Evolutionary conservation across 352 stramenopile species (phyloP), one percentile per base, ranked within the genome.

Genomic region (Phytophthora nicotianae): DNA sequence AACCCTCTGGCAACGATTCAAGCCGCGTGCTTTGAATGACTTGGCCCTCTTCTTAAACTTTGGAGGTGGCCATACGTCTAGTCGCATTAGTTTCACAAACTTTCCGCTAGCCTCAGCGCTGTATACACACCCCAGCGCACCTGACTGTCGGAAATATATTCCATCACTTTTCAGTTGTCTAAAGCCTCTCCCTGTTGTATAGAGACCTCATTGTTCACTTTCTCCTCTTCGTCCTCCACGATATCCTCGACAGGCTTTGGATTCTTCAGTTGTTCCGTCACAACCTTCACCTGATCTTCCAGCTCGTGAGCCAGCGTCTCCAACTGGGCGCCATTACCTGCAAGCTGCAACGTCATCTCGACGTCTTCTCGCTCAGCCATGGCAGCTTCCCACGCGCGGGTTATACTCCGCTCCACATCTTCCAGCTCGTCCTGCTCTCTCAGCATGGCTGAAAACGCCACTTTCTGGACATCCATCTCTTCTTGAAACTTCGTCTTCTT

Each of bases 321-420:
- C n/a, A 86, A 38, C 24, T 83, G 77, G 5, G 57, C 67, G 14
- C 69, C 77, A 40, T 71, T 76, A 9, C 79, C 79, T 10, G 79
- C 77, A 2, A 93, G 67, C 24, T 75, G 59, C 51, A 91, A 63
- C 14, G 82, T 93, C 68, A 86, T 91, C 58, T 91, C 78, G 0
- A 84, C 83, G 48, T 93, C 81, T 42, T 91, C 70, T n/a, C 73
- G 70, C 42, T 89, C 81, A 21, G 64, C 52, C 14, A 57, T 49
- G 0, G 83, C 78, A 2, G 54, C 47, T 8, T 72, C 65, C 78
- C 79, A 91, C 16, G 67, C 70, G 9, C 56, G 58, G 5, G 32
- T 16, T 1, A 93, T 53, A 9, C 46, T 55, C 14, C 59, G 57
- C 32, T 67, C 60, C 8, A 77, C 53, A 54, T 86, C 78, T 20